Percentiles rank a stretch among this genome's conserved stretches.
Conservation (phyloP, 1,139 yeast species). For the Lodderomyces jiufengensis region DNA sequence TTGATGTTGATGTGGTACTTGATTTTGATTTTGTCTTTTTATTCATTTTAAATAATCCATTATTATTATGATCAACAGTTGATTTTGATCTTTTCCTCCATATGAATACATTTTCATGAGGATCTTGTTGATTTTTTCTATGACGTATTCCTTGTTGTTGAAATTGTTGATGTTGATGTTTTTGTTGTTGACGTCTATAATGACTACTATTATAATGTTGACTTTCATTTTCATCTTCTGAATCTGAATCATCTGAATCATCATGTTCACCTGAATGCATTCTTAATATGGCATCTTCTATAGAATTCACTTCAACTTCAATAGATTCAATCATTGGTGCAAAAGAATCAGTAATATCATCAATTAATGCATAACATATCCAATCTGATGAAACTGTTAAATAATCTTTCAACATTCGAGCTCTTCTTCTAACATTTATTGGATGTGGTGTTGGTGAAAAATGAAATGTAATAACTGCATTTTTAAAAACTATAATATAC, state of each 20-base stretch:
- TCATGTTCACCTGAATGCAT: slow-evolving; percentile 72
- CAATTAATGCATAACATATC: slow-evolving; percentile 95
- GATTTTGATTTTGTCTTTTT: slow-evolving; percentile 6
- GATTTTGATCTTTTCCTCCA: slow-evolving; percentile 39
- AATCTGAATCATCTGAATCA: slow-evolving; percentile 38
- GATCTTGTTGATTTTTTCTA: not conserved
- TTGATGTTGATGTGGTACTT: slow-evolving; percentile 22
- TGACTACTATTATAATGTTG: not conserved
- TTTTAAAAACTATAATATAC: slow-evolving; percentile 86
- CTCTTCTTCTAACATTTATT: slow-evolving; percentile 89
- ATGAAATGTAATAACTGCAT: slow-evolving; percentile 91
- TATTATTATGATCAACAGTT: slow-evolving; percentile 30
- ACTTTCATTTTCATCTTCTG: slow-evolving; percentile 27
- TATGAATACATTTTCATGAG: slow-evolving; percentile 28
- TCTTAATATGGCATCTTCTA: slow-evolving; percentile 83
- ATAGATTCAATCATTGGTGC: slow-evolving; percentile 94
- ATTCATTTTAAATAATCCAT: slow-evolving; percentile 5
- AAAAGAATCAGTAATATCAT: slow-evolving; percentile 95
- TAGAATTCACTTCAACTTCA: slow-evolving; percentile 86
- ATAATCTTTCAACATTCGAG: slow-evolving; percentile 81
- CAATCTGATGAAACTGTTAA: slow-evolving; percentile 90
- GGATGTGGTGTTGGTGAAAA: slow-evolving; percentile 96
- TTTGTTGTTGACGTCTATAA: slow-evolving; percentile 1
- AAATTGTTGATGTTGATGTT: not conserved
- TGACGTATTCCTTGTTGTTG: slow-evolving; percentile 2